Evolutionary conservation across 2,329 filamentous ascomycete species (phyloP), one percentile per base, ranked within the genome.

Genomic region (Xylaria sp.): DNA sequence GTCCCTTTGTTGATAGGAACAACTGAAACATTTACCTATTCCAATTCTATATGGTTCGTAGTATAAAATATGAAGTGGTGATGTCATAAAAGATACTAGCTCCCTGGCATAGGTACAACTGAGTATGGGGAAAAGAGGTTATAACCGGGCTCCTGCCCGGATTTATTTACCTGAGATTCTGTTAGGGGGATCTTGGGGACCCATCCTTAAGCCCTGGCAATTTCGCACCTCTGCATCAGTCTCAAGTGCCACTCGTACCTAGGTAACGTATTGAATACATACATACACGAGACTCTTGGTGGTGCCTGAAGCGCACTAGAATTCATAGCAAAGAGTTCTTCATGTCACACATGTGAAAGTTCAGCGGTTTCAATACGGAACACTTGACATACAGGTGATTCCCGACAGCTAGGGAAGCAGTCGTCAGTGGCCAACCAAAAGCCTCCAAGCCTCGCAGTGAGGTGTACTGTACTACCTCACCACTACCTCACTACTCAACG

Each of bases 151-250:
- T 51, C 6, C 48, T 28, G 48, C 48, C 48, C 48, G 5, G 23
- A 15, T 51, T 51, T 28, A 23, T 54, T 7, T 31, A 54, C 20
- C 4, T 54, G n/a, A 2, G 51, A n/a, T n/a, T 56, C 12, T 39
- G 18, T n/a, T 25, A 56, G 52, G 52, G 25, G 54, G 36, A 57
- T 57, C 7, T 48, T 28, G 28, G n/a, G 15, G 41, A 39, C 15
- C 54, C 62, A 52, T 43, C 55, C 43, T 15, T 12, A 12, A 12
- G 20, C 18, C 62, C 55, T 54, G 15, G 23, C 13, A 65, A 60
- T 60, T 60, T 65, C 63, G 15, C 13, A 41, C 60, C 49, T 52
- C 15, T 62, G 49, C 4, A 52, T 28, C 41, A 57, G 20, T 65
- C 48, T 54, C 43, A 36, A 25, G 33, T 36, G 10, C 33, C 10